These are phyloP conservation scores for Ophiostoma tasmaniense DNA, from an alignment of 2,329 filamentous ascomycete species.

Conservation along the genomic window DNA sequence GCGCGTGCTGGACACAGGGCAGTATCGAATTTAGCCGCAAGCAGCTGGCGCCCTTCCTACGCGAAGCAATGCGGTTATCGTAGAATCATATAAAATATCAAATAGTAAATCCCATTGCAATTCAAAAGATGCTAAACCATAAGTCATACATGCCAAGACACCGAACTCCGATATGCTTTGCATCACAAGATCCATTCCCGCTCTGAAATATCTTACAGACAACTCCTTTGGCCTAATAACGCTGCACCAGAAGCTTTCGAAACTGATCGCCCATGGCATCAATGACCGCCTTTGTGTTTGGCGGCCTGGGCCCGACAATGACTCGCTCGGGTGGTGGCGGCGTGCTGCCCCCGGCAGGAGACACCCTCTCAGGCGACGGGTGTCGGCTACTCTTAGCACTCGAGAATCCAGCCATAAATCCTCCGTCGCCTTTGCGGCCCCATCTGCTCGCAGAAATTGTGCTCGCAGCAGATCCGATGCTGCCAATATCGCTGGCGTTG, in stretches of 20 bases:
- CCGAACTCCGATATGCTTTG: neutral
- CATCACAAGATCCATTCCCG: neutral
- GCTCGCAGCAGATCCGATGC: neutral
- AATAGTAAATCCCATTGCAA: neutral
- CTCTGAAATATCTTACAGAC: neutral
- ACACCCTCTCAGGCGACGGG: constrained; percentile 5
- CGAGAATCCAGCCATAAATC: constrained; percentile 9
- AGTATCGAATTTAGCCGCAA: constrained; percentile 55
- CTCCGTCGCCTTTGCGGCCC: constrained; percentile 8
- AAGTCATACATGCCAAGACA: no score
- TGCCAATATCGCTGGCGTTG: neutral
- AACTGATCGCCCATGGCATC: constrained; percentile 12
- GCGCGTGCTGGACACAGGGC: constrained; percentile 59
- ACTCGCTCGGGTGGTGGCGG: neutral
- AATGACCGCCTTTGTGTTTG: constrained; percentile 8
- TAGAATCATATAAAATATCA: neutral
- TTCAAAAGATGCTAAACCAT: no score
- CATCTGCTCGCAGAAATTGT: neutral
- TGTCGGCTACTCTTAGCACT: constrained; percentile 12
- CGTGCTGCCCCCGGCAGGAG: neutral
- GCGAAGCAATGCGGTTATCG: constrained; percentile 41
- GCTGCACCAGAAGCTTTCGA: constrained; percentile 8
- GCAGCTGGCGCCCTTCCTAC: constrained; percentile 59
- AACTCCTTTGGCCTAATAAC: neutral
- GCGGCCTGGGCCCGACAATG: neutral